Conservation (phyloP, 2,329 filamentous ascomycete genomes). For the Gaeumannomyces tritici region DNA sequence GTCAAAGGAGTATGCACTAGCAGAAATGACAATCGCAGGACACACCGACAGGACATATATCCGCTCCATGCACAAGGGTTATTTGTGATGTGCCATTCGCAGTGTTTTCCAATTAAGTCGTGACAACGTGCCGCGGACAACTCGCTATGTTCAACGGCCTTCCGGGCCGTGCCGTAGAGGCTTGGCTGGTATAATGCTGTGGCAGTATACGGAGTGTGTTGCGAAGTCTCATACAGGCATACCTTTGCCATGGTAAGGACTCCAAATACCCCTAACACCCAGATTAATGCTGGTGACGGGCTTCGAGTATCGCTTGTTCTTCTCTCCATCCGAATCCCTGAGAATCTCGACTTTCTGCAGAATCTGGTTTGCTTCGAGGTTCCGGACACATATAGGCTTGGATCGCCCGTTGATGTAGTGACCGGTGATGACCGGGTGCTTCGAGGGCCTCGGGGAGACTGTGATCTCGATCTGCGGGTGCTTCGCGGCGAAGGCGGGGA, state of each 20-base stretch:
- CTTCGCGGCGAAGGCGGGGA: conserved; percentile 66
- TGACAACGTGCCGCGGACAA: no score
- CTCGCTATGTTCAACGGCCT: background rate
- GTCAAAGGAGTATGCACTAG: no score
- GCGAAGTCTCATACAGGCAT: conserved; percentile 34
- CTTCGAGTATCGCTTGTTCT: conserved; percentile 54
- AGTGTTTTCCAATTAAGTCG: no score
- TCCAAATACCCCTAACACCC: conserved; percentile 62
- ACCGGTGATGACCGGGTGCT: conserved; percentile 81
- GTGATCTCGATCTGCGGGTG: conserved; percentile 88
- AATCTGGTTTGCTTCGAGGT: conserved; percentile 72
- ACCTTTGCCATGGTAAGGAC: conserved; percentile 56
- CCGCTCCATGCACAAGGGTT: no score
- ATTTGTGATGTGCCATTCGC: no score
- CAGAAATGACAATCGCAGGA: no score
- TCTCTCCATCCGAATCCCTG: conserved; percentile 66
- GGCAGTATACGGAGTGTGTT: background rate
- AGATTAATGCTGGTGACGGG: conserved; percentile 54
- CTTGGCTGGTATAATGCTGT: conserved; percentile 11
- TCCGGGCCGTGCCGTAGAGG: conserved; percentile 5
- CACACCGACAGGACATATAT: no score
- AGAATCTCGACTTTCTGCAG: conserved; percentile 68
- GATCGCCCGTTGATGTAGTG: conserved; percentile 86
- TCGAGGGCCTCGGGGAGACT: conserved; percentile 80
- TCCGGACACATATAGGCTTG: conserved; percentile 82